Evolutionary conservation across 2,329 filamentous ascomycete species (phyloP).

Genomic region (Ramichloridium luteum): DNA sequence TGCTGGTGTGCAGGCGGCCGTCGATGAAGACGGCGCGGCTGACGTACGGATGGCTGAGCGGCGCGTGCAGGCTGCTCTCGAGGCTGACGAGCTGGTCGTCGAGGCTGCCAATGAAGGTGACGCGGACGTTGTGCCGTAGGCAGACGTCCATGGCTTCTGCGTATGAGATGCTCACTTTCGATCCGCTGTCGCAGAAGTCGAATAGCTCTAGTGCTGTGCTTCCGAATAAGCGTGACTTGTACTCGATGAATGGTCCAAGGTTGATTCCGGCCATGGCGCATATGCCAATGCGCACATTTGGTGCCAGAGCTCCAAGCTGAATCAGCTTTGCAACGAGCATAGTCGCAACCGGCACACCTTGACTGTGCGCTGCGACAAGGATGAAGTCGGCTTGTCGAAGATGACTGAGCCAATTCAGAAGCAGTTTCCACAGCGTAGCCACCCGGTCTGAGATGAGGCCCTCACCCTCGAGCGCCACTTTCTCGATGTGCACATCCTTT

Average conservation of each 20-base stretch:
- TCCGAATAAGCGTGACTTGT: slow-evolving; percentile 78
- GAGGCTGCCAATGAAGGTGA: slow-evolving; percentile 86
- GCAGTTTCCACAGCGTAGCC: slow-evolving; percentile 82
- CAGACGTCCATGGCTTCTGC: slow-evolving; percentile 61
- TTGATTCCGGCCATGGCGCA: slow-evolving; percentile 88
- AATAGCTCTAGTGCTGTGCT: slow-evolving; percentile 89
- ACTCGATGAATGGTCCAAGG: slow-evolving; percentile 82
- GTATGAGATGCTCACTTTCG: slow-evolving; percentile 71
- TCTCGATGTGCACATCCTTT: slow-evolving; percentile 73
- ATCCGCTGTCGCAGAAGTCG: slow-evolving; percentile 76
- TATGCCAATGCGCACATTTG: slow-evolving; percentile 60
- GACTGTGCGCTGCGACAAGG: slow-evolving; percentile 84
- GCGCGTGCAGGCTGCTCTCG: slow-evolving; percentile 82
- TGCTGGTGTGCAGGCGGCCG: slow-evolving; percentile 77
- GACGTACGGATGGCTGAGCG: slow-evolving; percentile 80
- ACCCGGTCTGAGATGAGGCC: slow-evolving; percentile 83
- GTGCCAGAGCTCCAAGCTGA: slow-evolving; percentile 70
- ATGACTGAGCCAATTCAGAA: slow-evolving; percentile 89
- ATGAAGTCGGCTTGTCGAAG: slow-evolving; percentile 81
- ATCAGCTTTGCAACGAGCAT: slow-evolving; percentile 91
- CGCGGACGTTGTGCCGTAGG: slow-evolving; percentile 64
- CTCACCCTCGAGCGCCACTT: slow-evolving; percentile 87
- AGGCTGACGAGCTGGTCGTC: slow-evolving; percentile 93
- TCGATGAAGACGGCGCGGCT: slow-evolving; percentile 95
- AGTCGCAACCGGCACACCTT: slow-evolving; percentile 85